phyloP scores from a whole-genome alignment of 257 asterid genomes.

The Gentiana dahurica region DNA sequence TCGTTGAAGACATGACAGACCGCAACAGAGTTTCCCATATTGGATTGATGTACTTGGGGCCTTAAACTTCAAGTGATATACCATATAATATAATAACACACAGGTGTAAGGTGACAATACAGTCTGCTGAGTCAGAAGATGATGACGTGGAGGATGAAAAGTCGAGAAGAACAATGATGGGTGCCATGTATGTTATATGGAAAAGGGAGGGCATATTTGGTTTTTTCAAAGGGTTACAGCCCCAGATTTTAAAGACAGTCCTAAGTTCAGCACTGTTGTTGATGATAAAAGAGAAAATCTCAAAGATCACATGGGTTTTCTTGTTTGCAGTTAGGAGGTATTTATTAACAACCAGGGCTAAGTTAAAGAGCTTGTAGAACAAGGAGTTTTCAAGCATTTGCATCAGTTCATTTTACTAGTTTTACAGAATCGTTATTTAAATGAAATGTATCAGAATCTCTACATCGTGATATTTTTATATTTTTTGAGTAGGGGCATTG shows the following conservation, averaged over 20 bases:
- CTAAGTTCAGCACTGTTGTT: constrained; percentile 70
- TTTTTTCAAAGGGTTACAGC: constrained; percentile 82
- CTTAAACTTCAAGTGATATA: no score
- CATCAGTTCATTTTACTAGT: neutral
- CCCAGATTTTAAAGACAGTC: constrained; percentile 85
- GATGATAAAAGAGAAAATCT: constrained; percentile 86
- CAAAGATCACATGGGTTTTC: constrained; percentile 74
- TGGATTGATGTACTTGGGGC: no score
- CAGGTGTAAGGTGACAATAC: constrained; percentile 95
- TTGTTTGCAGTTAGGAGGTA: constrained; percentile 50
- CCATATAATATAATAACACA: neutral
- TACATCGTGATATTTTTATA: no score
- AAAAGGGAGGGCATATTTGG: constrained; percentile 68
- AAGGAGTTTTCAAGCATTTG: neutral
- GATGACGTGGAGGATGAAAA: constrained; percentile 32
- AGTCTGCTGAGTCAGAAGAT: constrained; percentile 55
- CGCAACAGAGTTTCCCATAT: no score
- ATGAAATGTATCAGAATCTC: no score
- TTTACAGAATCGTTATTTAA: no score
- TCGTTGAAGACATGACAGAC: no score
- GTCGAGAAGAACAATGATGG: constrained; percentile 46
- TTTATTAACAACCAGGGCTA: constrained; percentile 35
- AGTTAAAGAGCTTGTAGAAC: constrained; percentile 33
- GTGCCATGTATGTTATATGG: constrained; percentile 52
- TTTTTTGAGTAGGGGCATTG: no score